Base-by-base conservation (phyloP, 257 asterid genomes). In the Solanum raphanifolium region DNA sequence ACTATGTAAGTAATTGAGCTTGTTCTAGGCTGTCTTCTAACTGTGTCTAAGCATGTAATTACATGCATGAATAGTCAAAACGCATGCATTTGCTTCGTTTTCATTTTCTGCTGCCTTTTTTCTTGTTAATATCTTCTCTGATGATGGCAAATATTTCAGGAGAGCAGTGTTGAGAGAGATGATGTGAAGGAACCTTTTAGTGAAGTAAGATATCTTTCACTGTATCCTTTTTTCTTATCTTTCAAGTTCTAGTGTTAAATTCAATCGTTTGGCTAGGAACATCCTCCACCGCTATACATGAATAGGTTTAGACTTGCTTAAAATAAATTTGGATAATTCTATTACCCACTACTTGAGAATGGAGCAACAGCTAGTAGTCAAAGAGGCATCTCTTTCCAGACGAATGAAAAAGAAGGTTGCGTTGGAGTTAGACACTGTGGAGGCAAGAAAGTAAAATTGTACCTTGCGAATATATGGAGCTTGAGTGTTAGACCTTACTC, bases 111-210 rank as follows among this genome's bases (percentile, higher is more conserved):
- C 20, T 2, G 74, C 43, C 38, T 7, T 25, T 34, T 16, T 36
- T 36, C 36, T 36, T 41, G 39, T 84, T 35, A 13, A 43, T 36
- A 84, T 84, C 62, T 84, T 66, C 36, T 27, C 62, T 85, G 18
- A 84, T 41, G 38, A 84, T 65, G 66, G 13, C 13, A 36, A 62
- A 68, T 39, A 86, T 79, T 88, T 74, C 90, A 93, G 94, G 95
- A 93, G 90, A 91, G 93, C 79, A 88, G 89, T 69, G 90, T 93
- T 15, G 94, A 92, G 73, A 89, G 92, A 79, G 92, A 90, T 75
- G 92, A 93, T 58, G 88, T 91, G 66, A 90, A 90, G 83, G 92
- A 91, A 83, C 95, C 95, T 79, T 94, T 92, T 81, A 92, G 92
- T 38, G 94, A 92, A 93, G 95, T 91, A 87, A 65, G 81, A 35